Evolutionary conservation across 2,329 filamentous ascomycete species (phyloP).

Genomic region (Thielaviopsis musarum): DNA sequence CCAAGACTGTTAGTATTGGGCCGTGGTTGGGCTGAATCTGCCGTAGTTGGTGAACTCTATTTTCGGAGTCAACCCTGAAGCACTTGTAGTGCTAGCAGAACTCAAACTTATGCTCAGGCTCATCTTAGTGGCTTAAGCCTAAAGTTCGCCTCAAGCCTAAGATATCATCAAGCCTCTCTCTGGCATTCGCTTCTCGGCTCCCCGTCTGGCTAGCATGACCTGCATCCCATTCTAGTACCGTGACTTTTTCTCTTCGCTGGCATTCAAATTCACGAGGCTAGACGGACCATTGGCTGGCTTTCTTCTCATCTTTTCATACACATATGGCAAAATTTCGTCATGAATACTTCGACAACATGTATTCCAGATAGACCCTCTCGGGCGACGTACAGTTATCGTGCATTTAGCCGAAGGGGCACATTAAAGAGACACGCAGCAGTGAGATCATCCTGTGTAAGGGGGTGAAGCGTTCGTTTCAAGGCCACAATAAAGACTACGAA

Average conservation of each 20-base stretch:
- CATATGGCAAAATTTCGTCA: too few species aligned
- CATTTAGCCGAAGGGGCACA: background rate
- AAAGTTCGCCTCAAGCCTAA: too few species aligned
- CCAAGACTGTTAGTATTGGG: background rate
- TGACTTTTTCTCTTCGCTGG: background rate
- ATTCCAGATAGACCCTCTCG: background rate
- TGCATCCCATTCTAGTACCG: background rate
- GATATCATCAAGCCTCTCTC: background rate
- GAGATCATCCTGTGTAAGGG: background rate
- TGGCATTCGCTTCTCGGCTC: background rate
- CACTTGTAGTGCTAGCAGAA: too few species aligned
- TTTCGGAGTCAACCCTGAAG: background rate
- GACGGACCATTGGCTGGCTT: too few species aligned
- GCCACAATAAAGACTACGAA: background rate
- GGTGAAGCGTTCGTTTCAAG: background rate
- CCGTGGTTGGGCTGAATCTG: background rate
- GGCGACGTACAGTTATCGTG: background rate
- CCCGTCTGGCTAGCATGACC: background rate
- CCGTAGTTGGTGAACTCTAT: background rate
- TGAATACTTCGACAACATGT: background rate
- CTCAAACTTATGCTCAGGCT: too few species aligned
- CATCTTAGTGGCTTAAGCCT: too few species aligned
- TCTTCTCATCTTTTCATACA: background rate
- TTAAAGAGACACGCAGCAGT: background rate
- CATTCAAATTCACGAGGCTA: background rate